Evolutionary conservation across 495 filamentous ascomycete genomes (phyloP), one percentile per base, ranked within the genome.

Genomic region (Xylaria palmicola): DNA sequence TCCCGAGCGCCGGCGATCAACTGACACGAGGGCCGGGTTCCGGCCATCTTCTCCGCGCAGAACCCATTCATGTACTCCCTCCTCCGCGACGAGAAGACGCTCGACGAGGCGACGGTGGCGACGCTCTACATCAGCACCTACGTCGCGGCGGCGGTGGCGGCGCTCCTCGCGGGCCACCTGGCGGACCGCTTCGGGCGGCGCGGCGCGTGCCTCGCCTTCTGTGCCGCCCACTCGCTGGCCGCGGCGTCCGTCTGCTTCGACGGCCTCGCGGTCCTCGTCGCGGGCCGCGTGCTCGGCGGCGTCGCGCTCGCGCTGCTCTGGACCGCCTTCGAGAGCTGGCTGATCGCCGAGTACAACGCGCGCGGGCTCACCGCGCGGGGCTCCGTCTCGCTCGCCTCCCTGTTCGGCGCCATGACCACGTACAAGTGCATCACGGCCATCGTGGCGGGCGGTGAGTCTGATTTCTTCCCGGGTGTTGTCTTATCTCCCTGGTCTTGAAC

Each of bases 51-150:
- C n/a, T n/a, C n/a, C n/a, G n/a, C n/a, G 19, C 45, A 79, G 74
- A 73, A 74, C 26, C 77, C 80, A 3, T 79, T 79, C 65, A 73
- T 81, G 43, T 83, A 81, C 65, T 74, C 77, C 34, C 69, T 83
- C 22, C 77, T 81, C 66, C 66, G 62, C 1, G 68, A 79, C 34
- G 73, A 81, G 70, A 81, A 79, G 65, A 67, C 65, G 0, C 72
- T 83, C 10, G 53, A 69, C 6, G 77, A 81, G 56, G 63, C 61
- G 22, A 72, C 72, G 0, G 79, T 82, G 30, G 79, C 79, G 4
- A 64, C 68, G 6, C 71, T 81, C 44, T 81, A 81, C 64, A 72
- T 70, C 20, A 70, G 71, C 7, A 75, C 74, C 6, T 83, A 81
- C 60, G 37, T 76, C 10, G 72, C 77, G 3, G 79, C 73, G 0